A percentile compares a stretch with the other conserved stretches of the same genome.
Conservation (phyloP, 208 protist species). For the Trypanosoma boissoni region DNA sequence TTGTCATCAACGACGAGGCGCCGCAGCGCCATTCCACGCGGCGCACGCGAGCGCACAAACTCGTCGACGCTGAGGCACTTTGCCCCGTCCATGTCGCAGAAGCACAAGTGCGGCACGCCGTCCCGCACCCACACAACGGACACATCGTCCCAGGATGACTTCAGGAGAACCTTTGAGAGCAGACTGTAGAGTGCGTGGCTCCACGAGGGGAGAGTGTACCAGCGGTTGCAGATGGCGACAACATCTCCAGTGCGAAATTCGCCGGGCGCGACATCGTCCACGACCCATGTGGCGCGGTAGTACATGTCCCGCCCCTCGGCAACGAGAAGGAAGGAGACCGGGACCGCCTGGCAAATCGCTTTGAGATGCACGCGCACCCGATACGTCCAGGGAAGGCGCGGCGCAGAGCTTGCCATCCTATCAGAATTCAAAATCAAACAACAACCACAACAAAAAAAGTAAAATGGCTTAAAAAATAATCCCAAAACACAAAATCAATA, state of each 20-base stretch:
- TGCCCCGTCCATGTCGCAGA: constrained; percentile 62
- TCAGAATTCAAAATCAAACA: neutral
- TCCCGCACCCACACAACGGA: constrained; percentile 62
- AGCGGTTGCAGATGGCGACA: constrained; percentile 83
- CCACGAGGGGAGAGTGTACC: constrained; percentile 85
- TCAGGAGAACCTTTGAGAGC: constrained; percentile 79
- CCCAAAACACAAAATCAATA: constrained; percentile 7
- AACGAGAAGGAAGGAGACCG: constrained; percentile 71
- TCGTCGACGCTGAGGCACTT: constrained; percentile 55
- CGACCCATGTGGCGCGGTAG: constrained; percentile 78
- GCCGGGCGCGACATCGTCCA: constrained; percentile 35
- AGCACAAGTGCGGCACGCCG: constrained; percentile 61
- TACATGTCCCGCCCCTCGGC: constrained; percentile 80
- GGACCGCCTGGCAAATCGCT: constrained; percentile 72
- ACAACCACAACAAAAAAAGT: neutral
- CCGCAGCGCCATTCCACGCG: constrained; percentile 70
- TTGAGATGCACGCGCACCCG: constrained; percentile 68
- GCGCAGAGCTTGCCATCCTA: constrained; percentile 49
- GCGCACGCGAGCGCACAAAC: constrained; percentile 55
- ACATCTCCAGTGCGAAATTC: constrained; percentile 77
- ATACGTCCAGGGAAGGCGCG: constrained; percentile 55
- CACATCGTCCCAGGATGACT: constrained; percentile 85
- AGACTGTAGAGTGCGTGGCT: constrained; percentile 70
- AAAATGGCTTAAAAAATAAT: constrained; percentile 5
- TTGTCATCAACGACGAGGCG: constrained; percentile 42